Conservation (phyloP, 2,329 filamentous ascomycete species). For the Aspergillus latus region DNA sequence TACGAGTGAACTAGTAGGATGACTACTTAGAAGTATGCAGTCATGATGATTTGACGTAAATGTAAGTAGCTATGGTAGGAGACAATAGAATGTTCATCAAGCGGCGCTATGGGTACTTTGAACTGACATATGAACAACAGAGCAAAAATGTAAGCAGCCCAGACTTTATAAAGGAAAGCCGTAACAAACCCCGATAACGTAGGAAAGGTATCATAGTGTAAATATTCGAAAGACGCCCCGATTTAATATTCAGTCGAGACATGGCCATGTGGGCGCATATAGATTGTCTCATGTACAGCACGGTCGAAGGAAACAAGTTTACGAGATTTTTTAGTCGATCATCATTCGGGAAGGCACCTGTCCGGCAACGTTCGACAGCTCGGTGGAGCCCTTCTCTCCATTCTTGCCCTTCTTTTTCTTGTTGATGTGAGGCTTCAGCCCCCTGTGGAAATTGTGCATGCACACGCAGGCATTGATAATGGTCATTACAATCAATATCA, state of each 20-base stretch:
- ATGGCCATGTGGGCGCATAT: constrained; percentile 16
- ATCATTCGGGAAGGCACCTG: constrained; percentile 46
- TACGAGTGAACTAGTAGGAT: background rate
- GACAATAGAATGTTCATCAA: constrained; percentile 18
- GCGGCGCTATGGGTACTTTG: constrained; percentile 20
- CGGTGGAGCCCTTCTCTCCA: constrained; percentile 48
- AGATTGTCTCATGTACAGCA: constrained; percentile 3
- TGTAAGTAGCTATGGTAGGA: constrained; percentile 14
- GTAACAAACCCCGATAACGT: constrained; percentile 24
- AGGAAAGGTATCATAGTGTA: constrained; percentile 33
- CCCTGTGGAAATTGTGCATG: constrained; percentile 85
- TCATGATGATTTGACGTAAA: background rate
- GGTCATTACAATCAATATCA: constrained; percentile 82
- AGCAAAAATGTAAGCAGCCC: constrained; percentile 5
- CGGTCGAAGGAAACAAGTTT: background rate
- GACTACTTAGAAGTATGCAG: background rate
- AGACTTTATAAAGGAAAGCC: constrained; percentile 14
- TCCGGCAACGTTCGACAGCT: constrained; percentile 39
- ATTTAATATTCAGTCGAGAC: constrained; percentile 13
- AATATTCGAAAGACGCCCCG: constrained; percentile 24
- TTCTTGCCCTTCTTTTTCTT: constrained; percentile 55
- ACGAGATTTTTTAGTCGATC: constrained; percentile 39
- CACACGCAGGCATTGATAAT: constrained; percentile 85
- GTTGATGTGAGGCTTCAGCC: constrained; percentile 82
- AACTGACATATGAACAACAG: constrained; percentile 9